Conservation (phyloP, 139 green algal genomes). For the Dunaliella primolecta region DNA sequence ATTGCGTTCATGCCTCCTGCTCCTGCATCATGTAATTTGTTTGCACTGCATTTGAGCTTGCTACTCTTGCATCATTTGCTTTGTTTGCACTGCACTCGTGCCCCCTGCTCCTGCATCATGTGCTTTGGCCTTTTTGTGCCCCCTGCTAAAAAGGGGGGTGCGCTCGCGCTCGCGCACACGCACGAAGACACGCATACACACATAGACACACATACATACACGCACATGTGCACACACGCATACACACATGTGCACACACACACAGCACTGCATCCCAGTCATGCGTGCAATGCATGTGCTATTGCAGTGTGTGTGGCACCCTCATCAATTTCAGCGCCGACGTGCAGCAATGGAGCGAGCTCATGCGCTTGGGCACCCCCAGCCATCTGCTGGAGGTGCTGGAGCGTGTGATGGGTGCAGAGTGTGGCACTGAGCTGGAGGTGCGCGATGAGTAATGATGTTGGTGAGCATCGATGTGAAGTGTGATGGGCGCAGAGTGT, state of each 20-base stretch:
- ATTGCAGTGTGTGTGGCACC: slow-evolving; percentile 36
- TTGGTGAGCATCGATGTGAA: too few species aligned
- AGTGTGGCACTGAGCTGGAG: not conserved
- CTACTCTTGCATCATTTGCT: too few species aligned
- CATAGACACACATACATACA: not conserved
- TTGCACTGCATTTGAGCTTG: too few species aligned
- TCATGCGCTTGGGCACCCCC: slow-evolving; percentile 23
- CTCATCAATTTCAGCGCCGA: slow-evolving; percentile 51
- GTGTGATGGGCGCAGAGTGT: too few species aligned
- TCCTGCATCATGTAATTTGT: too few species aligned
- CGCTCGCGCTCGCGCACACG: not conserved
- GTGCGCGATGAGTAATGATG: not conserved
- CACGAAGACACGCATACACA: not conserved
- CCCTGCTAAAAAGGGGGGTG: too few species aligned
- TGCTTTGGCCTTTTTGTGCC: too few species aligned
- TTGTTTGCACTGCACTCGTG: too few species aligned
- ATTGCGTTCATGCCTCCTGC: too few species aligned
- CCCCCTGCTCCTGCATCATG: too few species aligned
- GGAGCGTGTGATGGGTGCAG: slow-evolving; percentile 3
- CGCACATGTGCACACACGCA: not conserved
- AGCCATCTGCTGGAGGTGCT: slow-evolving; percentile 40
- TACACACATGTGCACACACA: not conserved
- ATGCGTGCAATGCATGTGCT: not conserved
- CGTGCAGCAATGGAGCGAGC: slow-evolving; percentile 2
- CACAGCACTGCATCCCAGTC: too few species aligned